phyloP scores from a whole-genome alignment of 441 rosid genomes.

The Brassica balearica region DNA sequence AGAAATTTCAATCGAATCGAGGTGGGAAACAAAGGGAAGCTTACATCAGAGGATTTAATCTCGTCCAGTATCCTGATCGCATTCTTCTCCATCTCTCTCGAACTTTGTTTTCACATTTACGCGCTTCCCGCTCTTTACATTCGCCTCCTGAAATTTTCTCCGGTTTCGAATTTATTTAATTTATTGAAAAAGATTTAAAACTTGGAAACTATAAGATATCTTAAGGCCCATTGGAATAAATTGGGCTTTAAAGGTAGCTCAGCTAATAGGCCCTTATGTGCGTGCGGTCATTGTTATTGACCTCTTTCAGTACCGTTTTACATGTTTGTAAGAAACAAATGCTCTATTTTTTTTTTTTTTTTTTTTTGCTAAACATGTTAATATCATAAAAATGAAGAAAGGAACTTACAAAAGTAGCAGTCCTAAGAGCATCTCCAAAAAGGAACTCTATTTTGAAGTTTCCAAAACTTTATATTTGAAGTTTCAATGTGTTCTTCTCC shows the following conservation, averaged over 20 bases:
- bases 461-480: no score
- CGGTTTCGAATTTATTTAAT: no score
- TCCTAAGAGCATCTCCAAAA: background rate
- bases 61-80: constrained; percentile 53
- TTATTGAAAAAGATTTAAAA: no score
- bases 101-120: background rate
- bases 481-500: no score
- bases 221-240: constrained; percentile 1
- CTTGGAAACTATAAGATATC: background rate
- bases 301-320: no score
- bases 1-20: background rate
- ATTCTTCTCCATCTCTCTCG: constrained; percentile 49
- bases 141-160: background rate
- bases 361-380: no score
- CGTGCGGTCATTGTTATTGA: no score
- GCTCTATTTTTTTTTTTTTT: no score
- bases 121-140: constrained; percentile 39
- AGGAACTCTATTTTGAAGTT: no score
- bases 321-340: no score
- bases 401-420: no score
- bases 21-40: constrained; percentile 26
- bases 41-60: constrained; percentile 74
- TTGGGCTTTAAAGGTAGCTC: constrained; percentile 8
- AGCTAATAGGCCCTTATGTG: background rate
- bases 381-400: no score